Conservation (phyloP, 805 yeast species). For the Wickerhamomyces bisporus region DNA sequence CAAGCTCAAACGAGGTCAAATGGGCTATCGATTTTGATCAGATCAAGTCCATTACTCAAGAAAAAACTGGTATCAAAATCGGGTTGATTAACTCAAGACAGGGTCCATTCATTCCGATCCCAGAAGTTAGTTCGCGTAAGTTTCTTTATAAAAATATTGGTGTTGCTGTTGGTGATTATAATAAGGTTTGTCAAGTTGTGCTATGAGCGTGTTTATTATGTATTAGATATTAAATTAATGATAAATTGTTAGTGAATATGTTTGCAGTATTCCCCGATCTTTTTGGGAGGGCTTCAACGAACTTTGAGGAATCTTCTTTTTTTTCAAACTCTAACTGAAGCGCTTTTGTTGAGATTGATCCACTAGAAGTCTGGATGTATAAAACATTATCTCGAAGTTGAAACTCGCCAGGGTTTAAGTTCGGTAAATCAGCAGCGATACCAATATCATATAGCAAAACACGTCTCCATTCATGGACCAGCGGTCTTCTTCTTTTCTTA, state of each 20-base stretch:
- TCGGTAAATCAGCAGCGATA: constrained; percentile 1
- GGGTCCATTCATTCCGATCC: constrained; percentile 78
- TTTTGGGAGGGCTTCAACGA: constrained; percentile 39
- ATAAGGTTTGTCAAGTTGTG: constrained; percentile 57
- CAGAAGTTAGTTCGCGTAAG: constrained; percentile 56
- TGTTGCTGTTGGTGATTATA: constrained; percentile 76
- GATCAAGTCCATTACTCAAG: constrained; percentile 68
- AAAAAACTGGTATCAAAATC: constrained; percentile 72
- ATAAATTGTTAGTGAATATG: constrained; percentile 6
- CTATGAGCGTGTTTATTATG: constrained; percentile 14
- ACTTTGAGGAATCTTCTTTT: constrained; percentile 40
- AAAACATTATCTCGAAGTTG: constrained; percentile 22
- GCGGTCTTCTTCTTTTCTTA: constrained; percentile 28
- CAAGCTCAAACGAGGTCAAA: constrained; percentile 52
- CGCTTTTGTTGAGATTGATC: constrained; percentile 29
- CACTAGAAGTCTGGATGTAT: constrained; percentile 40
- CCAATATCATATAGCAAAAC: constrained; percentile 43
- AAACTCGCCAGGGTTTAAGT: constrained; percentile 27
- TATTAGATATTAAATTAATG: neutral
- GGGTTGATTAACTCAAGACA: constrained; percentile 48
- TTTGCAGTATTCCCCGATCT: constrained; percentile 35
- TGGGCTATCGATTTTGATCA: constrained; percentile 70
- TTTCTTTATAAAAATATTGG: constrained; percentile 69
- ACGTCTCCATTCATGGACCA: constrained; percentile 32
- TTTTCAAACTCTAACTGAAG: constrained; percentile 54